Conservation (phyloP, 768 basidiomycete genomes). For the Termitomyces sp. region DNA sequence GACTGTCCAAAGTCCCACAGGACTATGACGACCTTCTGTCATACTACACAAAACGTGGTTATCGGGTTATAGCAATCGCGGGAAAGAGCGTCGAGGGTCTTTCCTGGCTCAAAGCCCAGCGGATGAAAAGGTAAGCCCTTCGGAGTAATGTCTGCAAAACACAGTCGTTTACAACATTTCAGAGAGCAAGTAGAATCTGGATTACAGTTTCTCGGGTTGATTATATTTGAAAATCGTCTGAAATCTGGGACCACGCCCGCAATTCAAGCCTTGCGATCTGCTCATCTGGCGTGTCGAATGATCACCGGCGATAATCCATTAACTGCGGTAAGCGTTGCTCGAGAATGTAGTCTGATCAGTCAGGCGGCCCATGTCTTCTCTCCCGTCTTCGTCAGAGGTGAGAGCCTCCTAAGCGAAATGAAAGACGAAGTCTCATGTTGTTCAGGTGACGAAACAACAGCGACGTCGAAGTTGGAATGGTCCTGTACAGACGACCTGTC, state of each 20-base stretch:
- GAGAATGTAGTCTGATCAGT: constrained; percentile 87
- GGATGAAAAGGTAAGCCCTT: constrained; percentile 76
- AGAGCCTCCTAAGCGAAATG: constrained; percentile 1
- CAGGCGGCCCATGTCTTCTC: constrained; percentile 87
- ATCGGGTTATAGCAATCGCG: constrained; percentile 96
- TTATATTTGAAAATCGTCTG: constrained; percentile 98
- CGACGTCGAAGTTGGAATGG: constrained; percentile 77
- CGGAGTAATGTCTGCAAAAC: background rate
- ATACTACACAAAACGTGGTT: constrained; percentile 95
- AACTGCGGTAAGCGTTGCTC: constrained; percentile 94
- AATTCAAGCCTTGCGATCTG: constrained; percentile 81
- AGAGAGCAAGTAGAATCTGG: constrained; percentile 94
- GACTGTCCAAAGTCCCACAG: constrained; percentile 64
- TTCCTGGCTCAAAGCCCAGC: constrained; percentile 96
- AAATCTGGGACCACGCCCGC: constrained; percentile 89
- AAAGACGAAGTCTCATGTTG: background rate
- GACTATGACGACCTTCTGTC: constrained; percentile 96
- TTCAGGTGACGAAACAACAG: constrained; percentile 48
- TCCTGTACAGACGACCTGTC: constrained; percentile 82
- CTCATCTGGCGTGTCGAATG: constrained; percentile 94
- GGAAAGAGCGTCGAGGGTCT: constrained; percentile 92
- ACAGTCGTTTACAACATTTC: constrained; percentile 5
- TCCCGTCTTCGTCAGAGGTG: constrained; percentile 75
- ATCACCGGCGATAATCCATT: constrained; percentile 97
- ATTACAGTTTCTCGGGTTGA: constrained; percentile 86